Base-by-base conservation (phyloP, 2,329 filamentous ascomycete species). In the Clarireedia sp. region DNA sequence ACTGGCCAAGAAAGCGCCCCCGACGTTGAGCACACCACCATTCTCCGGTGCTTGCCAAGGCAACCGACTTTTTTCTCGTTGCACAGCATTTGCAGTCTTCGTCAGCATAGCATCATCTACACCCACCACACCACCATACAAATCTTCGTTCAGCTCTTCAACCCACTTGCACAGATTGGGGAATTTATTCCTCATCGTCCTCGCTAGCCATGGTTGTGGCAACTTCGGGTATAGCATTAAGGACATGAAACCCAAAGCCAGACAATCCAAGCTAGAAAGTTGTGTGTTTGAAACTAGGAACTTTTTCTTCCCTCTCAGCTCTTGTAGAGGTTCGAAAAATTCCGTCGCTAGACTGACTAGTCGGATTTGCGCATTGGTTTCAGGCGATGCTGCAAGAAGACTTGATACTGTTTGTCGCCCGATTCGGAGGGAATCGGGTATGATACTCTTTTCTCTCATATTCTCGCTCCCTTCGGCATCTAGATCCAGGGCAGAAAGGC, bases 201-300 rank as follows among this genome's bases (percentile, higher is more conserved):
- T 77, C 56, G 74, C 73, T 5, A 87, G 70, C 83, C 83, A 89
- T 17, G 78, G 69, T 54, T 83, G 79, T 16, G 83, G 81, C 21
- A 87, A 67, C 8, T 78, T 70, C 0, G 84, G 79, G 23, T 79
- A 75, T 1, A 86, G 74, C 74, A 94, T 87, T 49, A 96, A 72
- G 2, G 82, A 78, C 37, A 97, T 74, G 68, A 95, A 95, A 10
- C 85, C 94, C 64, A 89, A 81, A 0, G 83, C 85, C 47, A 96
- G 70, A 67, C 89, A 96, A 70, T 96, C 91, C 23, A 95, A 71
- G 54, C 79, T 82, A 2, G 81, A 82, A 0, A 81, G 76, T n/a
- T 72, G 65, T 1, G 72, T 67, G 8, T 72, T 70, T 10, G 73
- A 73, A 1, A 88, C 72, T 10, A 89, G 69, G 64, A 79, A 86